A percentile compares a stretch with the other conserved stretches of the same genome.
Conservation (phyloP, 257 asterid species). For the Plantago elongata region DNA sequence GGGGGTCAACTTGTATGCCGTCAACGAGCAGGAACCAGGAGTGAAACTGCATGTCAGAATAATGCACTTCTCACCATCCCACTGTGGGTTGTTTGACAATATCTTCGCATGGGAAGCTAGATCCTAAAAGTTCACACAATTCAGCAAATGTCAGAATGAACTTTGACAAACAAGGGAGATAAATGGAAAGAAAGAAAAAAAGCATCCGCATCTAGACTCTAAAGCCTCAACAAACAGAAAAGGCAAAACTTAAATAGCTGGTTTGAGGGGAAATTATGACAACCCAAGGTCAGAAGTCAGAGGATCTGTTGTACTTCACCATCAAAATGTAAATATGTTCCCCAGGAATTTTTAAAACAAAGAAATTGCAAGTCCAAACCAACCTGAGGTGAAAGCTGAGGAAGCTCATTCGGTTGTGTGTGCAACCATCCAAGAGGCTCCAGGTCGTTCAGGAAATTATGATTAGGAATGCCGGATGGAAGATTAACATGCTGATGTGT, state of each 20-base stretch:
- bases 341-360: not conserved
- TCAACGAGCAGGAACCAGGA: conserved; percentile 93
- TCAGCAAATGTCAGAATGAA: not conserved
- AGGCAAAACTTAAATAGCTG: too few relatives aligned
- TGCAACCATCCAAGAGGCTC: conserved; percentile 99
- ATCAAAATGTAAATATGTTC: too few relatives aligned
- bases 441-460: conserved; percentile 79
- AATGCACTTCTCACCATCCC: conserved; percentile 99
- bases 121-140: conserved; percentile 43
- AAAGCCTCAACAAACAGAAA: too few relatives aligned
- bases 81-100: conserved; percentile 81
- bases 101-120: conserved; percentile 69
- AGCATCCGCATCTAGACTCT: not conserved
- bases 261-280: too few relatives aligned
- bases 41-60: conserved; percentile 97
- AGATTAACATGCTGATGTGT: conserved; percentile 95
- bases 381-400: conserved; percentile 96
- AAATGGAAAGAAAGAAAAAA: not conserved
- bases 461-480: conserved; percentile 89
- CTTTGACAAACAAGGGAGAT: not conserved
- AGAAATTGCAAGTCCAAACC: not conserved
- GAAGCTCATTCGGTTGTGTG: conserved; percentile 96
- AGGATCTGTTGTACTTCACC: not conserved
- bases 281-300: too few relatives aligned
- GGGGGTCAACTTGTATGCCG: conserved; percentile 90